These are phyloP conservation scores for Cryptococcus jaspeensis DNA, from an alignment of 1,284 basidiomycete genomes.

Conservation along the genomic window DNA sequence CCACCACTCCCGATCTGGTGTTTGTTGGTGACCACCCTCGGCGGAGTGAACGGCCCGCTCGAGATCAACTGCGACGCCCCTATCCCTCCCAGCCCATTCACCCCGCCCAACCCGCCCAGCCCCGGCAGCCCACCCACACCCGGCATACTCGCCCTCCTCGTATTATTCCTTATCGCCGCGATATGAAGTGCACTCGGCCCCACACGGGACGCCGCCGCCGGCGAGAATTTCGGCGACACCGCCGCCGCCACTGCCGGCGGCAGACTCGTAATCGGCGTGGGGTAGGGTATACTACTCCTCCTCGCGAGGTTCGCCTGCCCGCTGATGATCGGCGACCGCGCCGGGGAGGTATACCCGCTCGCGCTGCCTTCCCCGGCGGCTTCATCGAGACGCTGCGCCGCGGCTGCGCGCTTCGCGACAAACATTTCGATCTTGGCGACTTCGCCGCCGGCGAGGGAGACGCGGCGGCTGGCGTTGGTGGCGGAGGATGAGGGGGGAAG, in stretches of 20 bases:
- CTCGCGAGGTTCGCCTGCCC: constrained; percentile 39
- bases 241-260: neutral
- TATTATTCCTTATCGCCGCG: constrained; percentile 46
- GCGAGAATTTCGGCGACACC: constrained; percentile 34
- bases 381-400: constrained; percentile 15
- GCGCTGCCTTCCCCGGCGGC: neutral
- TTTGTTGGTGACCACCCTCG: constrained; percentile 26
- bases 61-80: constrained; percentile 37
- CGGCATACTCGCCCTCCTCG: constrained; percentile 41
- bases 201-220: constrained; percentile 24
- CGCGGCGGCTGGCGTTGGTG: constrained; percentile 35
- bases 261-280: constrained; percentile 24
- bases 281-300: constrained; percentile 43
- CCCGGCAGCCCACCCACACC: constrained; percentile 13
- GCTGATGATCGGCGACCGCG: constrained; percentile 23
- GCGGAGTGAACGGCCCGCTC: constrained; percentile 45
- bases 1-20: constrained; percentile 12
- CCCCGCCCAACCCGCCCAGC: too few relatives aligned
- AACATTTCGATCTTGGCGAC: constrained; percentile 36
- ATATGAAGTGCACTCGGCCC: constrained; percentile 37
- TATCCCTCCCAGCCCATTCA: too few relatives aligned
- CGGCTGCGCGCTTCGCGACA: constrained; percentile 28
- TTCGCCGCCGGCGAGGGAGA: constrained; percentile 40
- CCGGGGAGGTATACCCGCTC: constrained; percentile 12
- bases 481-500: neutral